phyloP scores from a whole-genome alignment of 139 green algal species.

The Chlorella vulgaris region DNA sequence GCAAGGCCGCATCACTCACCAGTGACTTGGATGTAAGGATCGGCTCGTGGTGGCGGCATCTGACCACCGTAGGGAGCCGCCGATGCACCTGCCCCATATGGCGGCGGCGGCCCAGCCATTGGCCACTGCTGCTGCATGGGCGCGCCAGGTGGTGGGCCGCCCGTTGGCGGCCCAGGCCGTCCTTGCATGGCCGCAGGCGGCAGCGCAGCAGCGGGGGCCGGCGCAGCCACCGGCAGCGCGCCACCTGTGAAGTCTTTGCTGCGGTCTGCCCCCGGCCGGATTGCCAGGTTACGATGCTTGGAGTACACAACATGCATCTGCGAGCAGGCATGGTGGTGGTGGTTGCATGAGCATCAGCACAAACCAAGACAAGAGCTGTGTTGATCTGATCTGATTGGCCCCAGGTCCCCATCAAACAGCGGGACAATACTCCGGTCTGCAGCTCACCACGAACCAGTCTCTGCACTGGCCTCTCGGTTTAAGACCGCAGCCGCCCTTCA shows the following conservation, averaged over 20 bases:
- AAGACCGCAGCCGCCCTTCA: not conserved
- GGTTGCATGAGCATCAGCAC: not conserved
- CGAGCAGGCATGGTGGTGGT: not conserved
- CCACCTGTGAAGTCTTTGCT: not conserved
- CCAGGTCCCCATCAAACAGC: too few relatives aligned
- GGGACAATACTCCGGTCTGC: too few relatives aligned
- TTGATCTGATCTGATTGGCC: too few relatives aligned
- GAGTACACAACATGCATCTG: constrained; percentile 19
- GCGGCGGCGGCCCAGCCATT: not conserved
- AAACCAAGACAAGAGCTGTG: not conserved
- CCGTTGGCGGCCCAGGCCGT: not conserved
- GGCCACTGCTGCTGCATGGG: not conserved
- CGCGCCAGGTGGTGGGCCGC: not conserved
- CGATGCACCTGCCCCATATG: not conserved
- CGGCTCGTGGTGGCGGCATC: not conserved
- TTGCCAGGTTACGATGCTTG: constrained; percentile 18
- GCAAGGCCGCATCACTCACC: not conserved
- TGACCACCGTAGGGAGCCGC: not conserved
- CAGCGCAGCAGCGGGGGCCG: not conserved
- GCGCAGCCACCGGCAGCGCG: not conserved
- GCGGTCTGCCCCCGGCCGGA: constrained; percentile 1
- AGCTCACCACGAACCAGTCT: not conserved
- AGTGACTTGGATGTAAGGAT: not conserved
- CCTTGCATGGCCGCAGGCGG: not conserved
- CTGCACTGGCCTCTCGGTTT: not conserved